Conservation (phyloP, 2,329 filamentous ascomycete genomes). For the Penicillium sp. region DNA sequence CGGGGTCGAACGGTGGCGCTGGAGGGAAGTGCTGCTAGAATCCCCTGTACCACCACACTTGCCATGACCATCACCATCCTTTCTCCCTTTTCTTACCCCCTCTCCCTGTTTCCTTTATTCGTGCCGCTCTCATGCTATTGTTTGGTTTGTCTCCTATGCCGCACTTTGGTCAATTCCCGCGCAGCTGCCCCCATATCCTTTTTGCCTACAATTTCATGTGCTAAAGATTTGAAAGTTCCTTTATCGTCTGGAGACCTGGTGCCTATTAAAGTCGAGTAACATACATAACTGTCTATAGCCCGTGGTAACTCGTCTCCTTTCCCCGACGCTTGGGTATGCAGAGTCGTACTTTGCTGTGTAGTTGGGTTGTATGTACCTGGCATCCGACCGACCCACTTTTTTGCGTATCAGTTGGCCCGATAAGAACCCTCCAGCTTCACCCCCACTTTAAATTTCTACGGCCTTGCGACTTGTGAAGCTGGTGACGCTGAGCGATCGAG, state of each 20-base stretch:
- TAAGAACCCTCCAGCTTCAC: conserved; percentile 14
- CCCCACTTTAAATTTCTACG: conserved; percentile 5
- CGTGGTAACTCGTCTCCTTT: conserved; percentile 15
- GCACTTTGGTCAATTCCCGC: conserved; percentile 19
- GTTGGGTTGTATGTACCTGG: too few species aligned
- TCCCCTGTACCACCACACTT: conserved; percentile 19
- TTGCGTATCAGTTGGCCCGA: conserved; percentile 14
- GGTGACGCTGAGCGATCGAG: background rate
- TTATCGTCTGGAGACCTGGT: conserved; percentile 23
- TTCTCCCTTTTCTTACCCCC: conserved; percentile 11
- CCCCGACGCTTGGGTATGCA: conserved; percentile 1
- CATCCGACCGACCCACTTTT: conserved; percentile 13
- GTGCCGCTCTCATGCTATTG: conserved; percentile 12
- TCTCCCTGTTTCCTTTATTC: conserved; percentile 17
- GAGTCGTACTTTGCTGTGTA: conserved; percentile 1
- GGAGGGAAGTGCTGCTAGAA: conserved; percentile 76
- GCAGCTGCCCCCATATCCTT: conserved; percentile 21
- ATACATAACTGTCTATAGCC: conserved; percentile 28
- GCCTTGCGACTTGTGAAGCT: background rate
- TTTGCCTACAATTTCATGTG: conserved; percentile 27
- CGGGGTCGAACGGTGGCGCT: conserved; percentile 51
- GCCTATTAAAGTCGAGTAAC: conserved; percentile 20
- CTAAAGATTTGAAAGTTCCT: conserved; percentile 27
- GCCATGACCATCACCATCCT: background rate
- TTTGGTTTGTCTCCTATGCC: conserved; percentile 16